Evolutionary conservation across 805 yeast genomes (phyloP).

Genomic region (Myxozyma melibiosi): DNA sequence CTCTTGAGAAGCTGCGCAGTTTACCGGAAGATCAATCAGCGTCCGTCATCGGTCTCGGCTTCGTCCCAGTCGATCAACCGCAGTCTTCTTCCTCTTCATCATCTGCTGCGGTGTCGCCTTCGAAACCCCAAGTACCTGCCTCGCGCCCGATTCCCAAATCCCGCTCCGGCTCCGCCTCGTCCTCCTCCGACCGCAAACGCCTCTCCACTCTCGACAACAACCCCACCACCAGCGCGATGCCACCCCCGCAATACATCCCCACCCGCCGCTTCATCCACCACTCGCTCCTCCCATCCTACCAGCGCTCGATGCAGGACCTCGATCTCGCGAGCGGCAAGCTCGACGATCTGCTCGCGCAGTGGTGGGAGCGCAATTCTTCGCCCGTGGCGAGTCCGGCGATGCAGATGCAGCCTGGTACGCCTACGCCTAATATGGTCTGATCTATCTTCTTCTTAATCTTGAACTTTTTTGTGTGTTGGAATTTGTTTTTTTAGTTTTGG

Average conservation of each 20-base stretch:
- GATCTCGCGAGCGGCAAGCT: background rate
- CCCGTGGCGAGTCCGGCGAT: too few species aligned
- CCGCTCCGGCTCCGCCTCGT: background rate
- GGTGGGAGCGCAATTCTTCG: constrained; percentile 11
- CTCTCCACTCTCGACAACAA: background rate
- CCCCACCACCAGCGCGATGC: background rate
- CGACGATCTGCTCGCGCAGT: constrained; percentile 7
- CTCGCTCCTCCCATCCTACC: constrained; percentile 1
- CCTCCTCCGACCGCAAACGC: background rate
- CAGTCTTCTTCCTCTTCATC: too few species aligned
- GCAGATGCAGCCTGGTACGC: too few species aligned
- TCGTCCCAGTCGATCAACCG: too few species aligned
- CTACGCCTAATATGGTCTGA: too few species aligned
- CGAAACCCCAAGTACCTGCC: background rate
- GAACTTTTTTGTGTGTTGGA: too few species aligned
- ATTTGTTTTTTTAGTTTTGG: too few species aligned
- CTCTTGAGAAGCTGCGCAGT: too few species aligned
- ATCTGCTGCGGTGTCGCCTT: background rate
- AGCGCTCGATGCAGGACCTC: background rate
- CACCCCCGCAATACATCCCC: constrained; percentile 6
- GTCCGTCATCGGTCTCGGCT: too few species aligned
- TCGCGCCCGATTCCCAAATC: constrained; percentile 1
- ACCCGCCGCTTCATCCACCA: constrained; percentile 3
- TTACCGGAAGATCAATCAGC: too few species aligned
- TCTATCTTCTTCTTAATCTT: too few species aligned